phyloP scores from a whole-genome alignment of 768 basidiomycete species.

The Russula emetica region DNA sequence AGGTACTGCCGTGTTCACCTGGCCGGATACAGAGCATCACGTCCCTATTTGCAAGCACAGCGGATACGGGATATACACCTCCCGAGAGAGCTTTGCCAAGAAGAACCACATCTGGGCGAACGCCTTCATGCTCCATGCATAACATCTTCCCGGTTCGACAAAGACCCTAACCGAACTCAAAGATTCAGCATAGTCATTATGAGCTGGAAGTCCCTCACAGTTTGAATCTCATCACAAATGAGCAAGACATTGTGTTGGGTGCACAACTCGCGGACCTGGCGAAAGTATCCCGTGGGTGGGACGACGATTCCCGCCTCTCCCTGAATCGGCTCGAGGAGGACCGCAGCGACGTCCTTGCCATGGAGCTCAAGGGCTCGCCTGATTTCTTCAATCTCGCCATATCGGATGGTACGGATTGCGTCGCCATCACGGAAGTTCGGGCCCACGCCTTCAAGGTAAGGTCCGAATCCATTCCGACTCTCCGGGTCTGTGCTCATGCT shows the following conservation, averaged over 20 bases:
- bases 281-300: constrained; percentile 82
- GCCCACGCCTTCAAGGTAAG: constrained; percentile 82
- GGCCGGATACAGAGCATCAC: constrained; percentile 93
- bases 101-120: constrained; percentile 87
- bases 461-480: constrained; percentile 81
- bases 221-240: constrained; percentile 98
- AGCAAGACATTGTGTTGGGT: constrained; percentile 90
- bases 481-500: constrained; percentile 97
- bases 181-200: constrained; percentile 10
- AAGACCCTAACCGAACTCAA: constrained; percentile 54
- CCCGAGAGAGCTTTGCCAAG: constrained; percentile 97
- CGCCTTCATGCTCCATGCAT: constrained; percentile 78
- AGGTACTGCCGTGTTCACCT: constrained; percentile 95
- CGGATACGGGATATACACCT: constrained; percentile 96
- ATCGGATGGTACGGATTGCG: constrained; percentile 60
- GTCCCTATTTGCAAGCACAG: constrained; percentile 85
- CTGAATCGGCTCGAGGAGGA: constrained; percentile 97
- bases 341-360: constrained; percentile 82
- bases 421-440: constrained; percentile 65
- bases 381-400: constrained; percentile 79
- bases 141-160: constrained; percentile 94
- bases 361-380: constrained; percentile 72
- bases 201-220: constrained; percentile 44
- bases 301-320: constrained; percentile 98
- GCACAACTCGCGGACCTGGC: constrained; percentile 74